Evolutionary conservation across 2,329 filamentous ascomycete genomes (phyloP).

Genomic region (Sarocladium brachiariae): DNA sequence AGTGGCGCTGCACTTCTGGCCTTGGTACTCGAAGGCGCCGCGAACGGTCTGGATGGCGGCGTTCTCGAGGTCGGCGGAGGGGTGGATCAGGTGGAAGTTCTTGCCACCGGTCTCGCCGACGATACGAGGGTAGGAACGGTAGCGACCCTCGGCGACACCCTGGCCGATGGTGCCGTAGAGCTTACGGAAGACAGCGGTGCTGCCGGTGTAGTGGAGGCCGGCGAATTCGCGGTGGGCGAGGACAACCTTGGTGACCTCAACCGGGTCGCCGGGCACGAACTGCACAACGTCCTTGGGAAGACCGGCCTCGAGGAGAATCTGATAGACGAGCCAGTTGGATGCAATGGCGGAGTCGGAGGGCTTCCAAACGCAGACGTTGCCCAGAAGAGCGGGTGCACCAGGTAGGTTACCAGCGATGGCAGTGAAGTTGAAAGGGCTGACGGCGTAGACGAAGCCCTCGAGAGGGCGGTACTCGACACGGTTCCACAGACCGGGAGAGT

Average conservation of each 20-base stretch:
- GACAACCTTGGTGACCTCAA: constrained; percentile 71
- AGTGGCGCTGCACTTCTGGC: constrained; percentile 85
- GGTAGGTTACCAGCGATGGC: constrained; percentile 86
- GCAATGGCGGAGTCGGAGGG: constrained; percentile 83
- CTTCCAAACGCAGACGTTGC: constrained; percentile 96
- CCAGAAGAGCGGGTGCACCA: constrained; percentile 76
- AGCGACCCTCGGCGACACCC: constrained; percentile 74
- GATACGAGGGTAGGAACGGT: constrained; percentile 78
- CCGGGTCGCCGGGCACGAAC: constrained; percentile 84
- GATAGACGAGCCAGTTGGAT: constrained; percentile 86
- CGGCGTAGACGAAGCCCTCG: constrained; percentile 91
- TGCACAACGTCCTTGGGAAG: constrained; percentile 86
- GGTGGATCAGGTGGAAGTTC: constrained; percentile 84
- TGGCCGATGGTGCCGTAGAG: constrained; percentile 81
- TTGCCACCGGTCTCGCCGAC: constrained; percentile 90
- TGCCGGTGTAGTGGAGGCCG: constrained; percentile 91
- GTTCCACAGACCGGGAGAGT: constrained; percentile 84
- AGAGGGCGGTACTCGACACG: constrained; percentile 82
- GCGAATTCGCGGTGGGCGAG: constrained; percentile 75
- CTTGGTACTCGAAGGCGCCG: constrained; percentile 84
- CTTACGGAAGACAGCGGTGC: constrained; percentile 82
- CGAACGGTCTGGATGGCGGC: constrained; percentile 77
- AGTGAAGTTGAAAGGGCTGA: constrained; percentile 96
- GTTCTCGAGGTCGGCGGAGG: constrained; percentile 69
- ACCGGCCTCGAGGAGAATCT: constrained; percentile 86